These are phyloP conservation scores for Zelonia costaricensis DNA, from an alignment of 208 protist genomes.

Conservation along the genomic window DNA sequence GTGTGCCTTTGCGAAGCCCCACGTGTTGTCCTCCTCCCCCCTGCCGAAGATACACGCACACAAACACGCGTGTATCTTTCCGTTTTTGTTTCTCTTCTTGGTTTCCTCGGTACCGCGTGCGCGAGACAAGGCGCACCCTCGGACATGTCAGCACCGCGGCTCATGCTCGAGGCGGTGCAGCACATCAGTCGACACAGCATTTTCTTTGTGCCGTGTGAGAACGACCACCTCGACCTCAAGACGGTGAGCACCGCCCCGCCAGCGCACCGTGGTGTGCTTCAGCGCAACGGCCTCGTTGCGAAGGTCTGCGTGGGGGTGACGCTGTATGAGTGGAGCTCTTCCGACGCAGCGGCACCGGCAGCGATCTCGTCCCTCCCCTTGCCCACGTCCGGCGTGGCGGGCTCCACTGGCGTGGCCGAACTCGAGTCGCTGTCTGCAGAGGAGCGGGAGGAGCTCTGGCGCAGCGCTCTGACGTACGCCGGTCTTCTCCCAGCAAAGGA, in stretches of 20 bases:
- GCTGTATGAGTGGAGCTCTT: not conserved
- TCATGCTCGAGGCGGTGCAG: constrained; percentile 30
- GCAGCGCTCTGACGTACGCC: constrained; percentile 25
- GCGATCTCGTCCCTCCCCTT: not conserved
- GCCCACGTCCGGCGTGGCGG: not conserved
- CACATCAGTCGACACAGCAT: constrained; percentile 57
- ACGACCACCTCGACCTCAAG: constrained; percentile 46
- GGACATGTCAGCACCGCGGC: not conserved
- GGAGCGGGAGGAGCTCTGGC: constrained; percentile 41
- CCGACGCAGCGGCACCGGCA: not conserved
- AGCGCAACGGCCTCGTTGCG: constrained; percentile 68
- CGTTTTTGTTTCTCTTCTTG: not conserved
- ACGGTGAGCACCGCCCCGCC: constrained; percentile 59
- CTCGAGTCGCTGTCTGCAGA: constrained; percentile 12
- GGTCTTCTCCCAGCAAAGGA: constrained; percentile 19
- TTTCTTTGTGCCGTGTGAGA: constrained; percentile 41
- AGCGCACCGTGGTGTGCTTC: constrained; percentile 56
- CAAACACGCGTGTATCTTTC: not conserved
- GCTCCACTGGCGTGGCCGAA: not conserved
- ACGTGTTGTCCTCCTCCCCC: not conserved
- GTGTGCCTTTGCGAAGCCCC: not conserved
- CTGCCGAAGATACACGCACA: not conserved
- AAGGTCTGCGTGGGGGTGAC: constrained; percentile 44
- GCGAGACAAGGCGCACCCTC: too few relatives aligned
- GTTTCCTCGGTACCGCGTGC: not conserved